A percentile compares a stretch with the other conserved stretches of the same genome.
Evolutionary conservation across 1,284 basidiomycete species (phyloP).

Genomic region (Schizopora paradoxa): DNA sequence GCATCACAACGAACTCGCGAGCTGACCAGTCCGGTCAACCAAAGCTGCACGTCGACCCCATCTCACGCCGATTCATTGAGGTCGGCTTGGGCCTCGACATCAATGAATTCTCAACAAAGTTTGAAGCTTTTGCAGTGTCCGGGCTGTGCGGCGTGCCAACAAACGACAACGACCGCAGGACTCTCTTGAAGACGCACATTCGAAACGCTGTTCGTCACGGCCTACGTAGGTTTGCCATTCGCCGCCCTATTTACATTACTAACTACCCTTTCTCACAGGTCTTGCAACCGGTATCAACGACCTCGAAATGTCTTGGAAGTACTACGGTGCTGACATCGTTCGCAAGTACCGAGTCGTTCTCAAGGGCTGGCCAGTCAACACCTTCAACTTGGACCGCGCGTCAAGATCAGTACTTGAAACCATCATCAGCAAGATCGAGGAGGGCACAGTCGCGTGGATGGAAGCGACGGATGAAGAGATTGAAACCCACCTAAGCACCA

Average conservation of each 20-base stretch:
- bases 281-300: neutral
- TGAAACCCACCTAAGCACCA: neutral
- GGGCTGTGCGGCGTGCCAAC: neutral
- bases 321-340: neutral
- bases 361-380: neutral
- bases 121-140: neutral
- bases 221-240: neutral
- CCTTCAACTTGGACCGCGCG: neutral
- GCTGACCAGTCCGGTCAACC: too few species aligned
- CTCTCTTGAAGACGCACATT: neutral
- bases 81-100: neutral
- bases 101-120: neutral
- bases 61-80: neutral
- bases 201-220: neutral
- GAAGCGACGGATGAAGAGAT: neutral
- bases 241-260: neutral
- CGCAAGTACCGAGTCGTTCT: too few species aligned
- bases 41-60: neutral
- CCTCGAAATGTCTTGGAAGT: neutral
- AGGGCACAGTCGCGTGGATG: neutral
- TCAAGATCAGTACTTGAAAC: neutral
- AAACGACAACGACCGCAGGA: neutral
- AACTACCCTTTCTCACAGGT: neutral
- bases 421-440: neutral
- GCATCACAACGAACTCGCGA: too few species aligned